These are phyloP conservation scores for Aspergillus conjunctus DNA, from an alignment of 495 filamentous ascomycete genomes.

Conservation along the genomic window DNA sequence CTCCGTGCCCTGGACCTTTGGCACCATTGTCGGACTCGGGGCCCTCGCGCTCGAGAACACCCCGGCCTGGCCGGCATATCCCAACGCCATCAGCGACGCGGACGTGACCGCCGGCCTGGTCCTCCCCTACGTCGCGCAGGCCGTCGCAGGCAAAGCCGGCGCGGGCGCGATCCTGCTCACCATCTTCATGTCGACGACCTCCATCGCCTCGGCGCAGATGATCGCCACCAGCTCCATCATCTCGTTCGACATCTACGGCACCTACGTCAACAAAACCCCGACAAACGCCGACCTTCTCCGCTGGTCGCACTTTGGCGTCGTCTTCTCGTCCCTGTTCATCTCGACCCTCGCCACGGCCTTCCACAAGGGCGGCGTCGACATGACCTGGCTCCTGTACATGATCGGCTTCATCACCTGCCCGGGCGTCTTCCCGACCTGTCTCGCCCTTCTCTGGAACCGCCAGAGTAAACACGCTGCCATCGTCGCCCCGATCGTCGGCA, in stretches of 20 bases:
- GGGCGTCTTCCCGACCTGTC: constrained; percentile 37
- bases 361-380: constrained; percentile 15
- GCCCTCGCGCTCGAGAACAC: constrained; percentile 4
- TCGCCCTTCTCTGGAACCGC: constrained; percentile 42
- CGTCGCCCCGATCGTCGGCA: constrained; percentile 41
- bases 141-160: constrained; percentile 34
- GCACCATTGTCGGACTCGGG: constrained; percentile 4
- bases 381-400: constrained; percentile 30
- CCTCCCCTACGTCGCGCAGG: constrained; percentile 31
- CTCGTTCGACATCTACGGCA: constrained; percentile 40
- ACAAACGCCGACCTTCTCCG: constrained; percentile 27
- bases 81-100: constrained; percentile 22
- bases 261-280: constrained; percentile 36
- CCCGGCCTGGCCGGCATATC: constrained; percentile 33
- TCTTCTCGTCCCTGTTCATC: constrained; percentile 24
- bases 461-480: constrained; percentile 38
- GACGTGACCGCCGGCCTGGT: constrained; percentile 32
- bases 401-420: constrained; percentile 24
- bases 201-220: constrained; percentile 29
- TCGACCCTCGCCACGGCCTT: constrained; percentile 24
- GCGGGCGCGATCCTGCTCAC: constrained; percentile 32
- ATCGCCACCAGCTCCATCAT: constrained; percentile 37
- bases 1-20: neutral
- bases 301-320: constrained; percentile 29
- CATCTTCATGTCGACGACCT: constrained; percentile 40